These are phyloP conservation scores for Nicotiana rustica DNA, from an alignment of 305 asterid genomes.

Conservation along the genomic window DNA sequence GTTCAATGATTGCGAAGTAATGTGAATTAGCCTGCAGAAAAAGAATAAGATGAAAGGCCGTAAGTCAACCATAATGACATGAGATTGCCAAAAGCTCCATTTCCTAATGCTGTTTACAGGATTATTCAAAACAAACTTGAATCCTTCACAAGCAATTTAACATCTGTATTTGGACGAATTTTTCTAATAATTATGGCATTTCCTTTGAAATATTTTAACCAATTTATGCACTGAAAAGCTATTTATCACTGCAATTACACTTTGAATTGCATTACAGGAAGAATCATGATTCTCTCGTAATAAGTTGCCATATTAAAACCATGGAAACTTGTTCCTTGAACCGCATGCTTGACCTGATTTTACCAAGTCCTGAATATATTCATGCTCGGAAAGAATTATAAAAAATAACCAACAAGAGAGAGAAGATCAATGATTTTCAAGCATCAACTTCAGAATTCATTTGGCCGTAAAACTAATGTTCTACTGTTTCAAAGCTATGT, in stretches of 20 bases:
- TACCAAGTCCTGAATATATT: background rate
- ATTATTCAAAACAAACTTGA: slow-evolving; percentile 6
- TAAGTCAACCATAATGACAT: slow-evolving; percentile 36
- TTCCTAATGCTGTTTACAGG: background rate
- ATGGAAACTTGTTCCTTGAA: background rate
- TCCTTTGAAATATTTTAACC: background rate
- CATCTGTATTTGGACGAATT: background rate
- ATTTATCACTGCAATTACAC: background rate
- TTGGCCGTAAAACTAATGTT: background rate
- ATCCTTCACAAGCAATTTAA: slow-evolving; percentile 13
- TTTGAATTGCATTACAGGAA: background rate
- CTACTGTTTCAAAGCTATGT: background rate
- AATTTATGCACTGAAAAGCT: slow-evolving; percentile 1
- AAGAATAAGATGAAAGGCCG: slow-evolving; percentile 37
- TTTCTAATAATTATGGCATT: slow-evolving; percentile 1
- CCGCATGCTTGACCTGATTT: background rate
- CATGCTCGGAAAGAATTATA: background rate
- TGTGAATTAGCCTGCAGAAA: slow-evolving; percentile 97
- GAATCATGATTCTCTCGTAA: slow-evolving; percentile 3
- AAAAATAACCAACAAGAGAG: background rate
- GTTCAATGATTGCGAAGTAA: slow-evolving; percentile 94
- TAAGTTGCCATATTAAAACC: background rate
- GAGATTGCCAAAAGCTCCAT: slow-evolving; percentile 29
- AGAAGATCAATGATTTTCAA: background rate
- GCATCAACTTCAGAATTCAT: background rate